Base-by-base conservation (phyloP, 345 rosid genomes). In the Syzygium aqueum region DNA sequence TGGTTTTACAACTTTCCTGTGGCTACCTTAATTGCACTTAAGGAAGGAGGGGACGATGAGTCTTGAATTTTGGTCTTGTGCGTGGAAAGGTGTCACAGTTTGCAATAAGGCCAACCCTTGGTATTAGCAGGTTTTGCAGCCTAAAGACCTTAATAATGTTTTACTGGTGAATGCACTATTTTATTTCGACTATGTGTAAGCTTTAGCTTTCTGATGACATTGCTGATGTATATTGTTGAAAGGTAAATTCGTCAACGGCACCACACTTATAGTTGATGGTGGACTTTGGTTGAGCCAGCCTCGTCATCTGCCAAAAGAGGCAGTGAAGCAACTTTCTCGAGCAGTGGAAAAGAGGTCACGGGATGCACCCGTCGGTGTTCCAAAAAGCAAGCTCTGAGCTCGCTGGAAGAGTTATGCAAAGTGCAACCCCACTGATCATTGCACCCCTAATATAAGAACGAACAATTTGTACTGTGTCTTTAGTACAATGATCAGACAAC, bases 181-280 rank as follows among this genome's bases (percentile, higher is more conserved):
- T 22, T 33, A 46, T 33, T 37, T 17, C 19, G 43, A 40, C 80
- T 33, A 13, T 17, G 9, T 33, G 19, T 67, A 17, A 33, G 80
- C 46, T 67, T 33, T 67, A 33, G 80, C 80, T 17, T 67, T 67
- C 46, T 17, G 37, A 83, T 15, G 85, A 46, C 53, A 17, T 83
- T 83, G 85, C 85, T 67, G 25, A 67, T 19, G 80, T 40, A 17
- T 37, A 33, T 17, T 19, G 6, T 59, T 10, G 6, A 53, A 50
- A 93, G 95, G 95, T 57, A 93, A 92, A 89, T 93, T 56, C 51
- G 87, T 93, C 17, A 93, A 92, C 52, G 95, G 95, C 19, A 90
- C 92, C 33, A 91, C 87, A 6, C 91, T 93, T 37, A 27, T 91
- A 51, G 94, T 93, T 3, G 95, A 93, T 84, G 95, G 95, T 23